Evolutionary conservation across 345 rosid genomes (phyloP), one percentile per base, ranked within the genome.

Genomic region (Microcos paniculata): DNA sequence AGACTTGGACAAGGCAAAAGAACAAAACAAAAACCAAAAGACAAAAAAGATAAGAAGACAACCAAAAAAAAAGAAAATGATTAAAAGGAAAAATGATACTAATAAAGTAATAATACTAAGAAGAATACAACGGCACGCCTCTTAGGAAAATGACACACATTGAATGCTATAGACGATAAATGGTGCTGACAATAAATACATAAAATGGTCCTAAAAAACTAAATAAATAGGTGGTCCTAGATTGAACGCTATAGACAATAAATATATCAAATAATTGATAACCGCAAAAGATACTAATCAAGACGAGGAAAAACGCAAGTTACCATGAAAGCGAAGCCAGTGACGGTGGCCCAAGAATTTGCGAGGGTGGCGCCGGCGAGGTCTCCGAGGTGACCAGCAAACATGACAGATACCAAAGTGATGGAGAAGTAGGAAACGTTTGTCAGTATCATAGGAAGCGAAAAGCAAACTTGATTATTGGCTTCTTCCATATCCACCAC

Each of bases 281-380:
- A 12, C 58, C 58, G n/a, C 58, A 53, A 18, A 35, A 35, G 40
- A 26, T 0, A 11, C 16, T 38, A 56, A 9, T n/a, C n/a, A 10
- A 14, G 1, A 12, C 8, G n/a, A 1, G 19, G n/a, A 0, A 30
- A 49, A 15, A 15, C 42, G 1, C 0, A 26, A 48, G 24, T 35
- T 80, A 88, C 90, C 87, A 84, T 74, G 73, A 87, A 83, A 63
- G 87, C 88, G 46, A 80, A 74, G 64, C 92, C 87, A 2, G 87
- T 83, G 78, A 84, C 85, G 42, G 70, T 71, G 76, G 84, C 84
- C 92, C 90, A 88, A 6, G 89, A 85, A 73, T 85, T 87, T 67
- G 84, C 90, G 14, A 89, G 90, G 40, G 92, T 84, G 75, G 92
- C 84, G 15, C 87, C 89, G 31, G 89, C 89, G 3, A 88, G 92